Evolutionary conservation across 2,329 filamentous ascomycete genomes (phyloP), one percentile per base, ranked within the genome.

Genomic region (Tympanopsis confertula): DNA sequence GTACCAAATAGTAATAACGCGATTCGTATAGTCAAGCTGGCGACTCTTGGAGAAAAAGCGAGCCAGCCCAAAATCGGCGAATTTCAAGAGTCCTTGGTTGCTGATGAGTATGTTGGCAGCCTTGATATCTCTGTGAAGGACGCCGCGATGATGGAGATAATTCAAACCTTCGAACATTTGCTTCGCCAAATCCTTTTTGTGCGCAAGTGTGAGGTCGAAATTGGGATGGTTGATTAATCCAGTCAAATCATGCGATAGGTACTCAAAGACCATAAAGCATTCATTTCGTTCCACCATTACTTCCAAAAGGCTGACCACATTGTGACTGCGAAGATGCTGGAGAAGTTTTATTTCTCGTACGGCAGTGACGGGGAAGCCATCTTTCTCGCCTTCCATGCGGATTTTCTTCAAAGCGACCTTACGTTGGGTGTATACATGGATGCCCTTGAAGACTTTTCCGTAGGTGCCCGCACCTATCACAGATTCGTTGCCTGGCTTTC

Each of bases 261-360:
- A 98, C 57, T 98, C 91, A 46, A 98, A 98, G 3, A 98, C 91
- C 91, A 98, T 98, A 61, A 94, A 98, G 57, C 91, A 98, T 59
- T 96, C 89, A 48, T 96, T 96, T 54, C 82, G 85, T 61, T 98
- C 91, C 2, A 98, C 91, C 91, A 98, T 98, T 46, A 93, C 86
- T 61, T 94, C 87, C 46, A 84, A 77, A 14, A 94, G 64, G 29
- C 79, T 78, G 41, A 94, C 86, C 37, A 94, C 79, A 50, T 93
- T 94, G 41, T 69, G 63, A 50, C 94, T 86, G 44, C 81, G 79
- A 15, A 94, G 68, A 3, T 84, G 88, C 53, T 94, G 86, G n/a
- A 94, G 68, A 18, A 94, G 66, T 56, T 93, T 93, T 64, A 94
- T 88, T 56, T 94, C 87, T 42, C 87, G 78, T 19, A 93, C 84